These are phyloP conservation scores for Acacia crassicarpa DNA, from an alignment of 306 rosid genomes.

Conservation along the genomic window DNA sequence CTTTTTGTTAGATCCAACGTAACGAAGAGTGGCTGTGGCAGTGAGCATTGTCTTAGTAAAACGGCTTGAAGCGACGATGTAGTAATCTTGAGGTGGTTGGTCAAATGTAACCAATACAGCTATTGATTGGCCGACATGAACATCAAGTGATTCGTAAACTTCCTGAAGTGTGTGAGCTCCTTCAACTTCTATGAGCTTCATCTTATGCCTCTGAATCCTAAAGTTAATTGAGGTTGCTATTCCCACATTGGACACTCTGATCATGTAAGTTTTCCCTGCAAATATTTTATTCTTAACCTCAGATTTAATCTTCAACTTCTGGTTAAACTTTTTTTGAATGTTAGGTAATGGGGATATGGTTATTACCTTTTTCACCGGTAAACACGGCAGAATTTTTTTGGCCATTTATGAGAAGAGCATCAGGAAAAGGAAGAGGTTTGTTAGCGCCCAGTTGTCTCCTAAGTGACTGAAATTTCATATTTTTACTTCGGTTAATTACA, in stretches of 20 bases:
- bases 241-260: conserved; percentile 79
- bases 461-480: conserved; percentile 40
- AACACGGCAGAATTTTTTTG: conserved; percentile 25
- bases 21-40: conserved; percentile 58
- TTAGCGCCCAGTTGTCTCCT: conserved; percentile 56
- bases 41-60: conserved; percentile 49
- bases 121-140: conserved; percentile 76
- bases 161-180: conserved; percentile 81
- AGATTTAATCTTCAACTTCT: neutral
- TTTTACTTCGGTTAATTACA: neutral
- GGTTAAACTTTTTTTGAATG: neutral
- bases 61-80: conserved; percentile 65
- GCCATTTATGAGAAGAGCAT: conserved; percentile 81
- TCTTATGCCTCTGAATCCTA: conserved; percentile 62
- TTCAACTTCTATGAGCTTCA: conserved; percentile 82
- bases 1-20: conserved; percentile 48
- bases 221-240: conserved; percentile 64
- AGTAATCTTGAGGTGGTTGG: conserved; percentile 38
- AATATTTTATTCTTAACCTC: neutral
- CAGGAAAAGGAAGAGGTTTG: conserved; percentile 55
- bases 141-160: conserved; percentile 58
- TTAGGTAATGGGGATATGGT: neutral
- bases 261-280: conserved; percentile 72
- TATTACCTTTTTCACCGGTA: conserved; percentile 60
- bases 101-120: conserved; percentile 57